Conservation (phyloP, 495 filamentous ascomycete genomes). For the Penicillium paxilli region DNA sequence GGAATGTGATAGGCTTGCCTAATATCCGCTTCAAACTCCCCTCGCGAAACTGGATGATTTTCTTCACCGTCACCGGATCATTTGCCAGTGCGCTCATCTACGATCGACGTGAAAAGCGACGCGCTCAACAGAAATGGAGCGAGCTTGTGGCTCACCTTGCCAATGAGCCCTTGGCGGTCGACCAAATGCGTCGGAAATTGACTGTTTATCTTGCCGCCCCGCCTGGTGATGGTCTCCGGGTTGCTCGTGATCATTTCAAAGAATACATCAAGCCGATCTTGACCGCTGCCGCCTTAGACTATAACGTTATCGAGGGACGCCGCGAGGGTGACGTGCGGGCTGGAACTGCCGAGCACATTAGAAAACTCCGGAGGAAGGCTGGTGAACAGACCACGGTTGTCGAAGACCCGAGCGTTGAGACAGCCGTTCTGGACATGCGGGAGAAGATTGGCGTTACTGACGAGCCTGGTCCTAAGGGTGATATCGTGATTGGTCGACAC, state of each 20-base stretch:
- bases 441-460: slow-evolving; percentile 62
- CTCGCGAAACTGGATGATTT: slow-evolving; percentile 97
- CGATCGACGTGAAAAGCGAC: slow-evolving; percentile 85
- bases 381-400: slow-evolving; percentile 49
- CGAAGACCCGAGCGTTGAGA: slow-evolving; percentile 45
- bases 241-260: slow-evolving; percentile 88
- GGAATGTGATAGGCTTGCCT: slow-evolving; percentile 59
- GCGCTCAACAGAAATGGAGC: slow-evolving; percentile 81
- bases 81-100: slow-evolving; percentile 79
- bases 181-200: slow-evolving; percentile 77
- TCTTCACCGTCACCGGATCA: slow-evolving; percentile 74
- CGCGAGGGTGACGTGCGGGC: slow-evolving; percentile 85
- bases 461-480: slow-evolving; percentile 72
- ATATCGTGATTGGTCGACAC: slow-evolving; percentile 86
- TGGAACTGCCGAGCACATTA: slow-evolving; percentile 77
- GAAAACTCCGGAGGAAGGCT: slow-evolving; percentile 59
- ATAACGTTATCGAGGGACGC: slow-evolving; percentile 89
- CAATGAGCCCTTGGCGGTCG: slow-evolving; percentile 67
- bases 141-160: slow-evolving; percentile 84
- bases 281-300: slow-evolving; percentile 86
- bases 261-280: slow-evolving; percentile 95
- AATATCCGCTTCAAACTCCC: slow-evolving; percentile 80
- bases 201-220: slow-evolving; percentile 85
- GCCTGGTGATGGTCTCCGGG: slow-evolving; percentile 77
- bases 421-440: slow-evolving; percentile 56